Evolutionary conservation across 805 yeast genomes (phyloP).

Genomic region (Candida tammaniensis): DNA sequence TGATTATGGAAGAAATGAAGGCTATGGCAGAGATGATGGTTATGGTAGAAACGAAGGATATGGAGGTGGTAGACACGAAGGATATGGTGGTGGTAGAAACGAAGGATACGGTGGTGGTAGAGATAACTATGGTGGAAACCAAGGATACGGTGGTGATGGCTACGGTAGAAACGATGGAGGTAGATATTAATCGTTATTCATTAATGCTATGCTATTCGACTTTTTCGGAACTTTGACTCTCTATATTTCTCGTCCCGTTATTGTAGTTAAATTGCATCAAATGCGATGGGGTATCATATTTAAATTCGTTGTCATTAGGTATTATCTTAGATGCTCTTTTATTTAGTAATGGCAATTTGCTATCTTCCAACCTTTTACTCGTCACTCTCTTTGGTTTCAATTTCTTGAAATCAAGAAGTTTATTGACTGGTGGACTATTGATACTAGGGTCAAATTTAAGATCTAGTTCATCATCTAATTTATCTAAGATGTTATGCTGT

Average conservation of each 20-base stretch:
- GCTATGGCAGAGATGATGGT: background rate
- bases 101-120: constrained; percentile 16
- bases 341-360: constrained; percentile 31
- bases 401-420: constrained; percentile 3
- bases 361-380: constrained; percentile 13
- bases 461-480: constrained; percentile 24
- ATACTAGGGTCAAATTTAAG: constrained; percentile 24
- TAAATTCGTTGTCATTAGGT: constrained; percentile 3
- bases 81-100: constrained; percentile 18
- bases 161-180: constrained; percentile 16
- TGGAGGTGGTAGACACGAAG: constrained; percentile 10
- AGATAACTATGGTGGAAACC: constrained; percentile 9
- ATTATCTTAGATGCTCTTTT: constrained; percentile 25
- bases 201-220: constrained; percentile 16
- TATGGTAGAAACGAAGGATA: constrained; percentile 6
- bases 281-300: constrained; percentile 16
- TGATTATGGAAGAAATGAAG: constrained; percentile 11
- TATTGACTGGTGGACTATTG: constrained; percentile 26
- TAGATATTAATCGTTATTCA: constrained; percentile 15
- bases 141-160: constrained; percentile 7
- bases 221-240: constrained; percentile 24
- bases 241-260: constrained; percentile 17
- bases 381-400: constrained; percentile 11
- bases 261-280: constrained; percentile 16
- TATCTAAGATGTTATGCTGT: constrained; percentile 21